phyloP scores from a whole-genome alignment of 768 basidiomycete species.

The Termitomyces sp. region DNA sequence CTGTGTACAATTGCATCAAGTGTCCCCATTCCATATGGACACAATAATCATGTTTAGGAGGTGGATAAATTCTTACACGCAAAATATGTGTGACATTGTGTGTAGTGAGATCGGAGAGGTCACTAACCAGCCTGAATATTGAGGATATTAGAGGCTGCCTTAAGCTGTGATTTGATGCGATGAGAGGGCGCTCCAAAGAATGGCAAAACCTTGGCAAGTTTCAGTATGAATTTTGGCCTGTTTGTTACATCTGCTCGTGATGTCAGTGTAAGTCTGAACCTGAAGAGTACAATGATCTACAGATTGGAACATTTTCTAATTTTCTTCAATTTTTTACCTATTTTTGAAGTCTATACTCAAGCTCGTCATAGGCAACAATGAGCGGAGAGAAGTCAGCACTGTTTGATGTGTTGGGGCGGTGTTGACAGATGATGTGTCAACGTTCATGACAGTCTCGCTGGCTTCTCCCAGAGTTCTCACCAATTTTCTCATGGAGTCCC shows the following conservation, averaged over 20 bases:
- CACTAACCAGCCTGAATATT: constrained; percentile 63
- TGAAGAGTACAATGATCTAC: too few relatives aligned
- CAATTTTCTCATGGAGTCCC: too few relatives aligned
- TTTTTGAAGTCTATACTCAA: too few relatives aligned
- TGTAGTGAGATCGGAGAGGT: not conserved
- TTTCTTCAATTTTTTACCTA: too few relatives aligned
- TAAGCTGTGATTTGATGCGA: constrained; percentile 85
- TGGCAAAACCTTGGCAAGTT: constrained; percentile 84
- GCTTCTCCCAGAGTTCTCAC: too few relatives aligned
- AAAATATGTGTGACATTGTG: too few relatives aligned
- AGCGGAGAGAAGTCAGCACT: too few relatives aligned
- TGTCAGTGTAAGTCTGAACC: not conserved
- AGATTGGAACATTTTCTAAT: too few relatives aligned
- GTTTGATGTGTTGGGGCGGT: too few relatives aligned
- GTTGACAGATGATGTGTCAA: too few relatives aligned
- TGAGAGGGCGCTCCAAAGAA: constrained; percentile 95
- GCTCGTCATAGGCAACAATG: too few relatives aligned
- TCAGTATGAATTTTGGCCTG: constrained; percentile 74
- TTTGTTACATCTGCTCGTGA: constrained; percentile 38
- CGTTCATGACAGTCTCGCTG: too few relatives aligned
- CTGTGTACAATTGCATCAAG: constrained; percentile 71
- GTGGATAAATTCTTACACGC: constrained; percentile 69
- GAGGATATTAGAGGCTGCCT: constrained; percentile 74
- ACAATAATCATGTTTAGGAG: constrained; percentile 77
- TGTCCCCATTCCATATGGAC: constrained; percentile 76